A percentile compares a stretch with the other conserved stretches of the same genome.
phyloP scores from a whole-genome alignment of 2,329 filamentous ascomycete species.

The Erysiphe pulchra region DNA sequence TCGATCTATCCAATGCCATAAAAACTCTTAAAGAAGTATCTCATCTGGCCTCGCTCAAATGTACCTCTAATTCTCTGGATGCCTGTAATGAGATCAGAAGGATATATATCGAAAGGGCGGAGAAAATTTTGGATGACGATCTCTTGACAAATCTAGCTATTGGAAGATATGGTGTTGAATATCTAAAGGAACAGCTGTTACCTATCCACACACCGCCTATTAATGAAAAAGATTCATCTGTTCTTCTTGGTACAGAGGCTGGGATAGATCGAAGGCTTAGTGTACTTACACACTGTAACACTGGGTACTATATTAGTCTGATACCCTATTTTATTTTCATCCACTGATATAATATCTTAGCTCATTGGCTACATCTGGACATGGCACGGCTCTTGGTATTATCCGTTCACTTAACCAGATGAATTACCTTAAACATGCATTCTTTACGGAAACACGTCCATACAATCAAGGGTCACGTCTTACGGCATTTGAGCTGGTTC shows the following conservation, averaged over 20 bases:
- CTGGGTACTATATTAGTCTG: constrained; percentile 30
- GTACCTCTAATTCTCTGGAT: not conserved
- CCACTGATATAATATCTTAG: constrained; percentile 15
- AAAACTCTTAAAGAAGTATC: constrained; percentile 35
- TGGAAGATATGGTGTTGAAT: constrained; percentile 57
- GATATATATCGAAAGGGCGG: constrained; percentile 55
- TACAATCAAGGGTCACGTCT: constrained; percentile 94
- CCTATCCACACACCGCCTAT: constrained; percentile 6
- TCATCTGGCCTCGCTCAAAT: not conserved
- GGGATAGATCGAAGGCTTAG: constrained; percentile 32
- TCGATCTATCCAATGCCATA: constrained; percentile 81
- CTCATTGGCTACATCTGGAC: constrained; percentile 88
- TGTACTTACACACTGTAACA: constrained; percentile 96
- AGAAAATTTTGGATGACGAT: constrained; percentile 69
- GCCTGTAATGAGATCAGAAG: constrained; percentile 27
- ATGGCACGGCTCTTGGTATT: constrained; percentile 84
- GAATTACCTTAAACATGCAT: constrained; percentile 50
- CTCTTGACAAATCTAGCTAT: constrained; percentile 70
- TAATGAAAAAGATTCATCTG: constrained; percentile 9
- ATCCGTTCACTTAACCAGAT: constrained; percentile 55
- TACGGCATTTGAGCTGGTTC: constrained; percentile 89
- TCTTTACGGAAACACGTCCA: constrained; percentile 87
- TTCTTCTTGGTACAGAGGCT: constrained; percentile 17
- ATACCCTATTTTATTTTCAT: constrained; percentile 1
- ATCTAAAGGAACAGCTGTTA: constrained; percentile 28